A percentile compares a stretch with the other conserved stretches of the same genome.
Evolutionary conservation across 2,329 filamentous ascomycete species (phyloP).

Genomic region (Fusarium piperis): DNA sequence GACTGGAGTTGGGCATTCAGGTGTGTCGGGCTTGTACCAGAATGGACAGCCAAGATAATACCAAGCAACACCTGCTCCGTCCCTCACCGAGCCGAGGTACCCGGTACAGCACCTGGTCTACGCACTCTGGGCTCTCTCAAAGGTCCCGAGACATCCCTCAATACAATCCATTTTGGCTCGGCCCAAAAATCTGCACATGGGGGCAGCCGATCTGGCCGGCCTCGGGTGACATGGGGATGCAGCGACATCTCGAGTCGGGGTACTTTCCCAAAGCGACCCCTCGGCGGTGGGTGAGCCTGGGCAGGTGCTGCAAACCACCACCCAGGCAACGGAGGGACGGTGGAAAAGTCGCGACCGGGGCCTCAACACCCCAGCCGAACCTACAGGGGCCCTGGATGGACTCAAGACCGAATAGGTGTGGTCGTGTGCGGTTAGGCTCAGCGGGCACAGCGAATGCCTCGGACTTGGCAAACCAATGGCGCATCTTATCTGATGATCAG

Average conservation of each 20-base stretch:
- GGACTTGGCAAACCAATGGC: constrained; percentile 16
- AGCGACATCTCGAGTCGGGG: neutral
- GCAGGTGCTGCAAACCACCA: neutral
- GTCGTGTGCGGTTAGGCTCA: neutral
- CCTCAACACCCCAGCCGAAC: neutral
- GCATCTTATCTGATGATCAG: constrained; percentile 40
- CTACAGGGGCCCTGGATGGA: neutral
- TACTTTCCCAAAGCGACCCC: neutral
- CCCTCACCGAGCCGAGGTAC: neutral
- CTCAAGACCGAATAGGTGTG: neutral
- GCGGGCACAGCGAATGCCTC: neutral
- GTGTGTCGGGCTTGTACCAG: neutral
- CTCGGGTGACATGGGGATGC: neutral
- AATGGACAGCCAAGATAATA: neutral
- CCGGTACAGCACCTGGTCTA: neutral
- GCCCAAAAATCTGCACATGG: constrained; percentile 1
- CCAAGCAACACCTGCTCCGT: neutral
- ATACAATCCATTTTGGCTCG: neutral
- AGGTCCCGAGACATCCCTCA: neutral
- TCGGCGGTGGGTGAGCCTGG: neutral
- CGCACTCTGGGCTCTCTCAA: neutral
- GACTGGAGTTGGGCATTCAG: neutral
- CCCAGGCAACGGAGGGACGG: neutral
- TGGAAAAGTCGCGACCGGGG: neutral
- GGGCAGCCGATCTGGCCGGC: constrained; percentile 14